phyloP scores from a whole-genome alignment of 495 filamentous ascomycete genomes.

The Bathelium albidoporum region DNA sequence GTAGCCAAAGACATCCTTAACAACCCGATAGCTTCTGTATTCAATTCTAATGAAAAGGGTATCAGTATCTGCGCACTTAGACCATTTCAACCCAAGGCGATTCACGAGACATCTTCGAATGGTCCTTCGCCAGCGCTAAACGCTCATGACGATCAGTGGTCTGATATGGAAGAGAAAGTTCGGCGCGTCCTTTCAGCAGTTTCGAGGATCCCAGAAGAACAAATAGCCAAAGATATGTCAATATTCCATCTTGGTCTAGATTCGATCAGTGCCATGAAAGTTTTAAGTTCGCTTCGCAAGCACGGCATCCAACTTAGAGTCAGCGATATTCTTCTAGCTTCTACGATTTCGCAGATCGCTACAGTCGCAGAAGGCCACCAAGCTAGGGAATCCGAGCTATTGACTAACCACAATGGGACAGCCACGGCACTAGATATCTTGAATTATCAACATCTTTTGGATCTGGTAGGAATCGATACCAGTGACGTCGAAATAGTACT shows the following conservation, averaged over 20 bases:
- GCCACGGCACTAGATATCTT: constrained; percentile 28
- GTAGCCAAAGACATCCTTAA: constrained; percentile 44
- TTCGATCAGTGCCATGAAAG: constrained; percentile 77
- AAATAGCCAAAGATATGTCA: constrained; percentile 52
- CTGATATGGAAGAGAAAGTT: constrained; percentile 40
- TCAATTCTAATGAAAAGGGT: constrained; percentile 39
- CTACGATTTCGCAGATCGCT: constrained; percentile 52
- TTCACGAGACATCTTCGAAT: constrained; percentile 10
- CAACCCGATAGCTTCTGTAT: constrained; percentile 35
- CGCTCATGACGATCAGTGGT: constrained; percentile 26
- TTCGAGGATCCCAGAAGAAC: constrained; percentile 46
- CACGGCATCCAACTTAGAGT: constrained; percentile 48
- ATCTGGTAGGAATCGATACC: constrained; percentile 22
- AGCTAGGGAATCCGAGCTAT: not conserved
- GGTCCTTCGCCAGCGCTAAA: not conserved
- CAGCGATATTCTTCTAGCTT: constrained; percentile 54
- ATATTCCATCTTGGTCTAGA: constrained; percentile 84
- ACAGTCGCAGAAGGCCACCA: constrained; percentile 16
- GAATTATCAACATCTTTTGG: constrained; percentile 25
- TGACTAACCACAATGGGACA: constrained; percentile 25
- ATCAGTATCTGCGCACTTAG: constrained; percentile 45
- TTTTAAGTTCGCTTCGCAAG: constrained; percentile 53
- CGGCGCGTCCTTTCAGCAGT: constrained; percentile 53
- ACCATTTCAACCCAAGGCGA: constrained; percentile 21
- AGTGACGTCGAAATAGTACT: constrained; percentile 43